phyloP scores from a whole-genome alignment of 257 asterid genomes.

The Nicotiana undulata region DNA sequence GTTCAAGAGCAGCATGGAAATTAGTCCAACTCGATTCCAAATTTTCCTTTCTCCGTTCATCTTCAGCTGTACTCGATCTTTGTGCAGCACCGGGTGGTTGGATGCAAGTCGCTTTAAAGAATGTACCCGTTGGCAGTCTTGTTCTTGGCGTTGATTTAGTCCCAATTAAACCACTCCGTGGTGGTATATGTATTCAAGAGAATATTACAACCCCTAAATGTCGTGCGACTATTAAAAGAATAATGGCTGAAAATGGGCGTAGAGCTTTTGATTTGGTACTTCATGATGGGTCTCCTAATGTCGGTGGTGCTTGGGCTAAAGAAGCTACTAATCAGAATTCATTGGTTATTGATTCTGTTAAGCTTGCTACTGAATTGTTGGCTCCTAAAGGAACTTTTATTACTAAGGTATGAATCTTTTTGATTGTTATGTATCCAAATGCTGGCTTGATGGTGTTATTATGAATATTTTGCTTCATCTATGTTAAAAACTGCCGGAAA shows the following conservation, averaged over 20 bases:
- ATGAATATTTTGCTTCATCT: conserved; percentile 32
- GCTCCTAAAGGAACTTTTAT: conserved; percentile 83
- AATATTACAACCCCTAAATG: conserved; percentile 74
- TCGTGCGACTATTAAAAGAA: conserved; percentile 40
- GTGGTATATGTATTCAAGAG: conserved; percentile 72
- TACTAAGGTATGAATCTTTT: conserved; percentile 53
- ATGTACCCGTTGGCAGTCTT: conserved; percentile 75
- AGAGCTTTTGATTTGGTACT: conserved; percentile 72
- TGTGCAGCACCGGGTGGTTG: conserved; percentile 99
- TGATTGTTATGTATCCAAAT: neutral
- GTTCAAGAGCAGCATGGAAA: conserved; percentile 91
- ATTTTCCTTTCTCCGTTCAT: conserved; percentile 55
- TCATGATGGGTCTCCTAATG: conserved; percentile 91
- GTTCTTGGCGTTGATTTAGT: conserved; percentile 85
- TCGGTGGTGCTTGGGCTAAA: conserved; percentile 95
- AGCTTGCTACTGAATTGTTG: conserved; percentile 72
- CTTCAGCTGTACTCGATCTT: conserved; percentile 82
- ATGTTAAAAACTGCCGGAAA: too few species aligned
- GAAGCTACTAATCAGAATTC: conserved; percentile 91
- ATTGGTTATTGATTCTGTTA: conserved; percentile 80
- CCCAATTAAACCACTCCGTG: conserved; percentile 73
- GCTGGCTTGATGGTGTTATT: neutral
- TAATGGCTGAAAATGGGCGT: conserved; percentile 73
- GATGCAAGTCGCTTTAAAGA: conserved; percentile 83
- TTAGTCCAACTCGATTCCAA: conserved; percentile 81